Evolutionary conservation across 495 filamentous ascomycete species (phyloP).

Genomic region (Lentithecium fluviatile): DNA sequence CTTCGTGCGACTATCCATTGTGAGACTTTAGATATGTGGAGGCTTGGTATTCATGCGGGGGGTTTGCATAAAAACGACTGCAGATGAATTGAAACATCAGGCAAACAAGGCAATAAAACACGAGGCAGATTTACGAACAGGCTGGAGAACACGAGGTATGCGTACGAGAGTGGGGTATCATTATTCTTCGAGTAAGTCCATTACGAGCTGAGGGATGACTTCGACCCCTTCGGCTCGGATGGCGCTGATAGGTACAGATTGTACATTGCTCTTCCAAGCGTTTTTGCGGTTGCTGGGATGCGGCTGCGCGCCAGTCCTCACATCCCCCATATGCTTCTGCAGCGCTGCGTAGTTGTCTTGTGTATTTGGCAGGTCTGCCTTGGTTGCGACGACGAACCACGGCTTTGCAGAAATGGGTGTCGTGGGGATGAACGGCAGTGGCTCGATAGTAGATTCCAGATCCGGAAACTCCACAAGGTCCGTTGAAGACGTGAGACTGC

Average conservation of each 20-base stretch:
- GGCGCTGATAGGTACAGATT: conserved; percentile 82
- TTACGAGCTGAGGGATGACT: conserved; percentile 71
- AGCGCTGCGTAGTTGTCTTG: conserved; percentile 71
- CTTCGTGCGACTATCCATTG: too few species aligned
- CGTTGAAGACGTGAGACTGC: neutral
- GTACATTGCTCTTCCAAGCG: conserved; percentile 64
- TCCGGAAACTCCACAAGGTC: neutral
- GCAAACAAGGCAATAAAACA: too few species aligned
- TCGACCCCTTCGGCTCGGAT: conserved; percentile 80
- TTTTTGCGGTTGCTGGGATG: conserved; percentile 71
- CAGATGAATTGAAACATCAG: too few species aligned
- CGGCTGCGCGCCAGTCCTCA: conserved; percentile 56
- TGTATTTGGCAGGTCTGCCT: conserved; percentile 80
- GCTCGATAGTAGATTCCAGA: conserved; percentile 12
- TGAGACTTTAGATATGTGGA: too few species aligned
- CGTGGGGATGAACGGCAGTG: conserved; percentile 39
- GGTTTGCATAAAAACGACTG: too few species aligned
- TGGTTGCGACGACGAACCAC: conserved; percentile 97
- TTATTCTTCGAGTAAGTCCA: conserved; percentile 63
- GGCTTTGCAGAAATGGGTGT: conserved; percentile 80
- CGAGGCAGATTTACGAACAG: too few species aligned
- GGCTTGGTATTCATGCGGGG: too few species aligned
- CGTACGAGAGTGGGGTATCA: neutral
- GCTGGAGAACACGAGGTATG: too few species aligned
- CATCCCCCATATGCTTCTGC: conserved; percentile 62